Percentiles rank a stretch among this genome's conserved stretches.
Evolutionary conservation across 1,139 yeast genomes (phyloP).

Genomic region (Yamadazyma triangularis): DNA sequence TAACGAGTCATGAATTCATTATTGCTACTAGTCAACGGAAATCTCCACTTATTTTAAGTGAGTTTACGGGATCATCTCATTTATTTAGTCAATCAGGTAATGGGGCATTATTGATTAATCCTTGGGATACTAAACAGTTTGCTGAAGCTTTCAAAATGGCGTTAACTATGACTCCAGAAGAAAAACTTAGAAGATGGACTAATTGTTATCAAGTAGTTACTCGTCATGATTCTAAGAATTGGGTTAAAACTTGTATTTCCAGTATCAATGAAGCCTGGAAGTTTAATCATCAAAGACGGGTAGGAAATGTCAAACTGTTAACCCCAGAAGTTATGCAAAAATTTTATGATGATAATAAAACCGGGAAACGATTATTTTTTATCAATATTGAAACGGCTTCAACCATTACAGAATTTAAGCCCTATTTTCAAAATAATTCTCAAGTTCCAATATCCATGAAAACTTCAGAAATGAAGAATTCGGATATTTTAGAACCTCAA

Average conservation of each 20-base stretch:
- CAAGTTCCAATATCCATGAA: constrained; percentile 14
- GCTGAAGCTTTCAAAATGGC: constrained; percentile 59
- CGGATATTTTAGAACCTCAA: constrained; percentile 39
- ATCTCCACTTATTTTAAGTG: constrained; percentile 83
- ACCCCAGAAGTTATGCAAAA: constrained; percentile 29
- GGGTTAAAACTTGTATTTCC: constrained; percentile 62
- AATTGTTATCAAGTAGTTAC: constrained; percentile 54
- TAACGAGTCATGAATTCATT: constrained; percentile 92
- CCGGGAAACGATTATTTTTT: constrained; percentile 47
- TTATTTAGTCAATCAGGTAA: constrained; percentile 48
- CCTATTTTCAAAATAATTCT: constrained; percentile 11
- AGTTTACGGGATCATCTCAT: constrained; percentile 91
- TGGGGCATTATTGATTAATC: constrained; percentile 80
- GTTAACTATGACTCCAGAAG: constrained; percentile 57
- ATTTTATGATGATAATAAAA: constrained; percentile 28
- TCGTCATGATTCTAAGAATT: constrained; percentile 65
- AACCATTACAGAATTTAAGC: constrained; percentile 19
- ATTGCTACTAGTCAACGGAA: constrained; percentile 68
- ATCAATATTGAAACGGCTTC: constrained; percentile 49
- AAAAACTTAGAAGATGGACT: constrained; percentile 60
- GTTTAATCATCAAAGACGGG: constrained; percentile 37
- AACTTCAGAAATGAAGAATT: constrained; percentile 20
- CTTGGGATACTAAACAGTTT: constrained; percentile 78
- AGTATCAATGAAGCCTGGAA: constrained; percentile 63
- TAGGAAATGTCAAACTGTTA: constrained; percentile 22